Base-by-base conservation (phyloP, 805 yeast genomes). In the Metschnikowia lachancei region DNA sequence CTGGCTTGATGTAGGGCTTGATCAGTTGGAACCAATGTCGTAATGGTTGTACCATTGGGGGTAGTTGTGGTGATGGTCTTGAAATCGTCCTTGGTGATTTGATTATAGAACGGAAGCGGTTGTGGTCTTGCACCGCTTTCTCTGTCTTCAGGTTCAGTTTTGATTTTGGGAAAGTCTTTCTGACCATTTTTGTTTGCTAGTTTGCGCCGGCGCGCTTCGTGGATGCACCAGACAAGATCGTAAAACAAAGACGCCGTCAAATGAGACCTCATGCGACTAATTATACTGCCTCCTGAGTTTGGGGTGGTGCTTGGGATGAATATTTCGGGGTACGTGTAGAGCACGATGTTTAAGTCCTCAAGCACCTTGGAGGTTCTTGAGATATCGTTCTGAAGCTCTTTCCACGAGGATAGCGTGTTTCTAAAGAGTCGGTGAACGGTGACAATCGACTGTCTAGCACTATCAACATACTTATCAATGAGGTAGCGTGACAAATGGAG, bases 221-320 rank as follows among this genome's bases (percentile, higher is more conserved):
- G 97, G 39, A 91, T 85, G 63, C 95, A 86, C 90, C 96, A 90
- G 11, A 91, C 92, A 43, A 91, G 73, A 64, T 91, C 97, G 61
- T 91, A 91, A 58, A 91, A 91, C 43, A 91, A 66, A 0, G 97
- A 89, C 1, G 94, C 96, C 0, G 97, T 86, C 55, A 91, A 72
- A 65, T 91, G 97, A 0, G 96, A 87, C 58, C 97, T 77, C 95
- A 91, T 91, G 48, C 91, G 75, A 2, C 87, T 78, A 40, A 91
- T 87, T 26, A 91, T 86, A 31, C 74, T 67, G 6, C 70, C 69
- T 13, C 58, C 60, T 0, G 54, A 54, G 19, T 51, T 55, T 4
- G 50, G 49, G 16, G 54, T 42, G 39, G 38, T 51, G 22, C 53
- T 60, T 3, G 53, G 41, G 2, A 82, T 75, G 57, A 89, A 85